Conservation (phyloP, 345 rosid genomes). For the Clarkia xantiana region DNA sequence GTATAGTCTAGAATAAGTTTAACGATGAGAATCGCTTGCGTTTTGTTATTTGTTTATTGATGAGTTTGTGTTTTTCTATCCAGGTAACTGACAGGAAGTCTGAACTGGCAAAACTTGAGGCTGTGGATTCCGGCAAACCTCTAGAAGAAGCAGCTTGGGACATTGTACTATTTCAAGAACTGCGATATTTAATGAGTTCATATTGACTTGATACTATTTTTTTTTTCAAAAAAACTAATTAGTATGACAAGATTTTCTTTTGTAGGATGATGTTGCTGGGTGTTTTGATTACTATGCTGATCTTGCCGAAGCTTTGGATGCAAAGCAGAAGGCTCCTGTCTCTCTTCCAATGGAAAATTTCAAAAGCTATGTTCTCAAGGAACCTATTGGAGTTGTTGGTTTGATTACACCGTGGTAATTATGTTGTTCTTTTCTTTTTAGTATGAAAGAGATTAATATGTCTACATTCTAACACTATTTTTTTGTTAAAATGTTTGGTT, state of each 20-base stretch:
- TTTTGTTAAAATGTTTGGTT: not conserved
- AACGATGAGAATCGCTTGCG: not conserved
- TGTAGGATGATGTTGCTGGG: conserved; percentile 92
- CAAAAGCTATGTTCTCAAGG: conserved; percentile 61
- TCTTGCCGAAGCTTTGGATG: conserved; percentile 88
- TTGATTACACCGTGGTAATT: conserved; percentile 90
- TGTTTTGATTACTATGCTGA: conserved; percentile 94
- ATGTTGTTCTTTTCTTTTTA: conserved; percentile 1
- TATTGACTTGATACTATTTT: not conserved
- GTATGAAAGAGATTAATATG: not conserved
- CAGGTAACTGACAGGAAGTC: conserved; percentile 70
- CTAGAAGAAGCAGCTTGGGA: conserved; percentile 86
- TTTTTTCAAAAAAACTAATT: not conserved
- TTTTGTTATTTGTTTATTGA: not conserved
- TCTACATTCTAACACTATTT: conserved; percentile 3
- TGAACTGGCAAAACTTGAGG: conserved; percentile 72
- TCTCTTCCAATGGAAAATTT: conserved; percentile 75
- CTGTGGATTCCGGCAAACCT: conserved; percentile 85
- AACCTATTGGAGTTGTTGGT: conserved; percentile 94
- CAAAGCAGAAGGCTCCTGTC: conserved; percentile 73
- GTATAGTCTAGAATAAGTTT: too few species aligned
- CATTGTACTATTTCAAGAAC: conserved; percentile 33
- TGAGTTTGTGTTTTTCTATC: conserved; percentile 3
- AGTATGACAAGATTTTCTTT: conserved; percentile 8
- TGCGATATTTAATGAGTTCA: not conserved